phyloP scores from a whole-genome alignment of 208 protist species.

The Leishmania guyanensis region DNA sequence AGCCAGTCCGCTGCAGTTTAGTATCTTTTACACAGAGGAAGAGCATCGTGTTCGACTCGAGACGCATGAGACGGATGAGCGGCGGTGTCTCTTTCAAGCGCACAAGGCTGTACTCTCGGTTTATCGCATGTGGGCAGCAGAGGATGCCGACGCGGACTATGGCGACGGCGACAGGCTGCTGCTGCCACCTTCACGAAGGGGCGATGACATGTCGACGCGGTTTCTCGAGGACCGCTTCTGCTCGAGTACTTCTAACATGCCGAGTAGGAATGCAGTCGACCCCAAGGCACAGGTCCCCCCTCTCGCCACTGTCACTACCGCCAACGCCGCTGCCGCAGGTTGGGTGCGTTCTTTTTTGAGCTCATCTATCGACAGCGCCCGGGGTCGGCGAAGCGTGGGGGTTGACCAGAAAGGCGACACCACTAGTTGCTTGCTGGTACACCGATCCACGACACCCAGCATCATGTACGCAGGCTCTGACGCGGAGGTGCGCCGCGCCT shows the following conservation, averaged over 20 bases:
- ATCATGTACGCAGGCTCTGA: neutral
- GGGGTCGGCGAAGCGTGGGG: slow-evolving; percentile 14
- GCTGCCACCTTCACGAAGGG: neutral
- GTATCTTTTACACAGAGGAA: slow-evolving; percentile 31
- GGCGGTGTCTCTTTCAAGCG: slow-evolving; percentile 33
- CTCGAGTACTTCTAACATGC: neutral
- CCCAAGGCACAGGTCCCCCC: neutral
- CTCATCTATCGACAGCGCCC: slow-evolving; percentile 16
- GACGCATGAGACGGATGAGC: slow-evolving; percentile 37
- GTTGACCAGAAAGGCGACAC: neutral
- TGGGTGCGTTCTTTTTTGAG: slow-evolving; percentile 18
- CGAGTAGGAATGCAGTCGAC: neutral
- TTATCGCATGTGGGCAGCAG: slow-evolving; percentile 33
- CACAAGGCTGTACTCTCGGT: slow-evolving; percentile 30
- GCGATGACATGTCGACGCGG: neutral
- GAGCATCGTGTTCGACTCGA: slow-evolving; percentile 34
- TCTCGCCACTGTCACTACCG: neutral
- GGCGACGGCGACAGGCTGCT: slow-evolving; percentile 7
- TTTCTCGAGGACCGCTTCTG: neutral
- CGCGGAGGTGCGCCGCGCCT: neutral
- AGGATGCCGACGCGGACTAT: slow-evolving; percentile 2
- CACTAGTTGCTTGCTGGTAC: neutral
- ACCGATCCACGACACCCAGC: neutral
- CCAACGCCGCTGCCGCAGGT: slow-evolving; percentile 2
- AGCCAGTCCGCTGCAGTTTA: slow-evolving; percentile 12